A percentile compares a stretch with the other conserved stretches of the same genome.
Conservation (phyloP, 768 basidiomycete species). For the Glaciozyma martinii region DNA sequence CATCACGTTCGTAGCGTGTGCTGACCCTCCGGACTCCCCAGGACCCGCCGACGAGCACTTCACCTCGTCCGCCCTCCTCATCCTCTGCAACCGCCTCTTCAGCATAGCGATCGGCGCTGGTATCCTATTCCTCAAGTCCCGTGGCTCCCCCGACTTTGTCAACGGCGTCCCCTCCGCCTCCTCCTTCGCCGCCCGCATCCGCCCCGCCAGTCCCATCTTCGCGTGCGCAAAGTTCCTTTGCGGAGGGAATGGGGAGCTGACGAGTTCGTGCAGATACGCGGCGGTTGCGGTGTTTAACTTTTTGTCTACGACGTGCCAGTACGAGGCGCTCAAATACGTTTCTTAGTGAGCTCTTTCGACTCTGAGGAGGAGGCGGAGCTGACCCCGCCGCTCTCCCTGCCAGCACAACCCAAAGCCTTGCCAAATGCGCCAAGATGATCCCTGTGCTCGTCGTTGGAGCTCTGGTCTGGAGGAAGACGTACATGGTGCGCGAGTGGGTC, state of each 20-base stretch:
- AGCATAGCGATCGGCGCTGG: constrained; percentile 20
- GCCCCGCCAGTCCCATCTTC: too few species aligned
- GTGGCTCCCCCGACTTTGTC: neutral
- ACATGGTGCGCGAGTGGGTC: constrained; percentile 27
- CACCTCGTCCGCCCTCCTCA: constrained; percentile 30
- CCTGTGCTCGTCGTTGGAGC: constrained; percentile 34
- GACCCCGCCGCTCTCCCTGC: neutral
- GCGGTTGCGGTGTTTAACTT: constrained; percentile 33
- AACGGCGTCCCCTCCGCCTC: too few species aligned
- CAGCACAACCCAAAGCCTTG: constrained; percentile 17
- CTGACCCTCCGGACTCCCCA: neutral
- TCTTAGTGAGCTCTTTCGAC: constrained; percentile 1
- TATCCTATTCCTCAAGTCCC: constrained; percentile 20
- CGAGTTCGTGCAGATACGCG: constrained; percentile 11
- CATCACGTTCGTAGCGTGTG: neutral
- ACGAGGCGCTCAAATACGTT: constrained; percentile 25
- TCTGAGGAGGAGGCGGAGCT: neutral
- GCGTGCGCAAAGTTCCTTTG: too few species aligned
- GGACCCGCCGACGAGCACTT: constrained; percentile 25
- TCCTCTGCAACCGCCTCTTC: constrained; percentile 33
- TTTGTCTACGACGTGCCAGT: constrained; percentile 31
- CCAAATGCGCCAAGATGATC: constrained; percentile 33
- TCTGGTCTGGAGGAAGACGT: constrained; percentile 26
- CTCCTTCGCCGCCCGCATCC: too few species aligned
- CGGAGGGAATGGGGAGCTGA: too few species aligned